Conservation (phyloP, 2,329 filamentous ascomycete species). For the Arthrobotrys iridis region DNA sequence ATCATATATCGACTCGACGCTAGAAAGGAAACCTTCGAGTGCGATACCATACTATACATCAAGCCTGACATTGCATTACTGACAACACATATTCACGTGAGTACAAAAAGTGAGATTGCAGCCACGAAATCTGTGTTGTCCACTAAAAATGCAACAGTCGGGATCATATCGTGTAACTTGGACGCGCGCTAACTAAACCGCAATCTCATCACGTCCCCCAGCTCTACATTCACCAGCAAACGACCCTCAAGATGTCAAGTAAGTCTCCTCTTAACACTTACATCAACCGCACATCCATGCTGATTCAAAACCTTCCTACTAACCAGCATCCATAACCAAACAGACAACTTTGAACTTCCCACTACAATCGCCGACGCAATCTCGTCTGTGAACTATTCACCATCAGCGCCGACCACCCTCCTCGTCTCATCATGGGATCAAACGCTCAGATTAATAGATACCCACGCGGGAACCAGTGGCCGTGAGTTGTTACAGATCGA, state of each 20-base stretch:
- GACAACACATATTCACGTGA: too few relatives aligned
- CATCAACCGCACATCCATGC: conserved; percentile 15
- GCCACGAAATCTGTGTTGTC: too few relatives aligned
- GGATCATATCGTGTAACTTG: too few relatives aligned
- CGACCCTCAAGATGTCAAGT: conserved; percentile 37
- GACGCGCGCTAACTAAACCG: too few relatives aligned
- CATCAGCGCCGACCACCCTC: conserved; percentile 76
- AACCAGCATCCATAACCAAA: conserved; percentile 28
- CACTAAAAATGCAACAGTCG: too few relatives aligned
- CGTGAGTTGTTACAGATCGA: conserved; percentile 77
- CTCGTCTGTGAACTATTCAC: conserved; percentile 85
- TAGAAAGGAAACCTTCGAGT: too few relatives aligned
- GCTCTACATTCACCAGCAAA: neutral
- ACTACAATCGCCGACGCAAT: conserved; percentile 87
- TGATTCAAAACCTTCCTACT: conserved; percentile 39
- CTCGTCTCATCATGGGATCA: conserved; percentile 97
- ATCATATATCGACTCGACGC: too few relatives aligned
- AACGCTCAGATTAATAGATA: conserved; percentile 88
- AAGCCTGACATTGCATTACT: too few relatives aligned
- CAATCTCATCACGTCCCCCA: neutral
- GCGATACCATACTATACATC: too few relatives aligned
- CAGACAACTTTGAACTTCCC: conserved; percentile 76
- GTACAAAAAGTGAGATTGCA: too few relatives aligned
- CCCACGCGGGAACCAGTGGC: conserved; percentile 67
- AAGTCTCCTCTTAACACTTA: conserved; percentile 3